Evolutionary conservation across 371 early-diverging fungal species (phyloP).

Genomic region (Mortierella sp.): DNA sequence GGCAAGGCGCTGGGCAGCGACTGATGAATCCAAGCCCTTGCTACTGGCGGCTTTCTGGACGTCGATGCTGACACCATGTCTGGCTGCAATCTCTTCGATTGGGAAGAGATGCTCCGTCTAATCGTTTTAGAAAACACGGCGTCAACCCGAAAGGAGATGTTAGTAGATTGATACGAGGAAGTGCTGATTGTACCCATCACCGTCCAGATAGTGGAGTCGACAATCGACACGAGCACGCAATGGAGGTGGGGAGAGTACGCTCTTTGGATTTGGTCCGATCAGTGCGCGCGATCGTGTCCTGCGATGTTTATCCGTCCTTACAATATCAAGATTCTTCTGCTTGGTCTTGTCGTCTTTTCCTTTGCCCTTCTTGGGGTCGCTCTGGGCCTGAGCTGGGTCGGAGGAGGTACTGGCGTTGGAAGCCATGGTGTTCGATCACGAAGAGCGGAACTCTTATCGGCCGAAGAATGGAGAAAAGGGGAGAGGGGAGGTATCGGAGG

Average conservation of each 20-base stretch:
- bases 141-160: not conserved
- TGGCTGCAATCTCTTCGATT: slow-evolving; percentile 71
- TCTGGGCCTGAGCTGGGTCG: slow-evolving; percentile 14
- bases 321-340: slow-evolving; percentile 48
- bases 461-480: not conserved
- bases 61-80: slow-evolving; percentile 68
- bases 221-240: no score
- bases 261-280: no score
- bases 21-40: slow-evolving; percentile 71
- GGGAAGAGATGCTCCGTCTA: slow-evolving; percentile 80
- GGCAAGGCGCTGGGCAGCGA: slow-evolving; percentile 69
- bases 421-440: slow-evolving; percentile 23
- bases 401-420: slow-evolving; percentile 11
- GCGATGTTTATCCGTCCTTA: slow-evolving; percentile 25
- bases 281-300: no score
- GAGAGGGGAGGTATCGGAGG: not conserved
- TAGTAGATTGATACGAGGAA: not conserved
- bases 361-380: slow-evolving; percentile 26
- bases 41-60: slow-evolving; percentile 70
- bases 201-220: no score
- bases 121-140: not conserved
- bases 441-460: not conserved
- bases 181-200: no score
- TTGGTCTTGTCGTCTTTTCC: slow-evolving; percentile 14
- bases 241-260: no score